phyloP scores from a whole-genome alignment of 2,329 filamentous ascomycete genomes.

The Fusarium xyrophilum region DNA sequence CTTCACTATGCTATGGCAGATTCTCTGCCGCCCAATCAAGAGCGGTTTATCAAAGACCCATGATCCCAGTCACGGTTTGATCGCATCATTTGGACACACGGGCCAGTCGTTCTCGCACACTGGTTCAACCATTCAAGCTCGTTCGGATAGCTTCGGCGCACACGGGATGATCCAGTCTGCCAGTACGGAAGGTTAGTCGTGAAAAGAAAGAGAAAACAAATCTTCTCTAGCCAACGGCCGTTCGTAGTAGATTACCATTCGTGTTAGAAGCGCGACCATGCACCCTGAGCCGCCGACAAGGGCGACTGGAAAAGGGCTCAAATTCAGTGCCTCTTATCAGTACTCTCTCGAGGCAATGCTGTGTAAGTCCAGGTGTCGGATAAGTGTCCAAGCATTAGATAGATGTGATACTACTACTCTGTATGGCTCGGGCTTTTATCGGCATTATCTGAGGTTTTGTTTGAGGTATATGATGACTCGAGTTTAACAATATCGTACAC shows the following conservation, averaged over 20 bases:
- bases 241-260: conserved; percentile 3
- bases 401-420: neutral
- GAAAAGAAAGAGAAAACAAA: neutral
- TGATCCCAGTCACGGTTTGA: conserved; percentile 22
- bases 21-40: neutral
- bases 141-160: conserved; percentile 23
- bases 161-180: neutral
- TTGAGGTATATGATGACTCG: neutral
- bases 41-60: conserved; percentile 15
- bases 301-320: neutral
- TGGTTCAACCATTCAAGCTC: conserved; percentile 1
- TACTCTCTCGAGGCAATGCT: neutral
- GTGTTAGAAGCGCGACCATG: conserved; percentile 2
- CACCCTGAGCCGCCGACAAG: conserved; percentile 2
- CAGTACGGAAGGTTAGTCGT: neutral
- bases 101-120: conserved; percentile 42
- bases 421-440: neutral
- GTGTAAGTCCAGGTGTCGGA: neutral
- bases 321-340: neutral
- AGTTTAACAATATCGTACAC: neutral
- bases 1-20: conserved; percentile 4
- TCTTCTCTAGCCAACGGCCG: conserved; percentile 14
- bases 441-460: neutral
- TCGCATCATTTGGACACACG: conserved; percentile 39
- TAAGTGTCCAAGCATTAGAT: neutral